Evolutionary conservation across 805 yeast genomes (phyloP).

Genomic region (Candida patagonica): DNA sequence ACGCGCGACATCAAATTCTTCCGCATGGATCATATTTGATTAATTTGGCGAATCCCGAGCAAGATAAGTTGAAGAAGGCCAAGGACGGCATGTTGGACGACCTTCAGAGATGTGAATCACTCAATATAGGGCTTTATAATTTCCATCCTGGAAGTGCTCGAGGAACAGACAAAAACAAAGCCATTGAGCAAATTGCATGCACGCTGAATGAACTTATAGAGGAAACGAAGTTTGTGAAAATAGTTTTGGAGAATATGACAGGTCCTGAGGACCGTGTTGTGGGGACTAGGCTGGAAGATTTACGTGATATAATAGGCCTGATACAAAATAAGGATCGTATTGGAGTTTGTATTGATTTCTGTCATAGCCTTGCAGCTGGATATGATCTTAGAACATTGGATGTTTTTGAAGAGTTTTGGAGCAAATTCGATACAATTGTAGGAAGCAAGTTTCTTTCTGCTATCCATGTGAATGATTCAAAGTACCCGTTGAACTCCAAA

Average conservation of each 20-base stretch:
- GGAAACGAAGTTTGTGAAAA: conserved; percentile 69
- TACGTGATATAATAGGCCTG: conserved; percentile 61
- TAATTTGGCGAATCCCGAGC: conserved; percentile 85
- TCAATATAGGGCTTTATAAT: conserved; percentile 79
- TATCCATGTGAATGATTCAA: conserved; percentile 88
- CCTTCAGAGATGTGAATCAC: conserved; percentile 71
- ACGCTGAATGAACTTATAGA: conserved; percentile 71
- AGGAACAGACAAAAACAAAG: conserved; percentile 56
- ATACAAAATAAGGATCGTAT: conserved; percentile 75
- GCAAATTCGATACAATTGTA: conserved; percentile 57
- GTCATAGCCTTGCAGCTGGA: conserved; percentile 96
- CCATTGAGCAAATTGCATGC: conserved; percentile 60
- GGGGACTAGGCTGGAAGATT: conserved; percentile 72
- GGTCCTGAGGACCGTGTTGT: conserved; percentile 84
- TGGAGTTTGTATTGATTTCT: conserved; percentile 96
- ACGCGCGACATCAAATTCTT: conserved; percentile 59
- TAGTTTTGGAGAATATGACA: conserved; percentile 95
- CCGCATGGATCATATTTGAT: conserved; percentile 96
- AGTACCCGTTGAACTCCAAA: conserved; percentile 84
- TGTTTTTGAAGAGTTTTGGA: conserved; percentile 60
- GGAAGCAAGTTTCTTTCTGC: conserved; percentile 72
- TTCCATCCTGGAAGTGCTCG: conserved; percentile 83
- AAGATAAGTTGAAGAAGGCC: conserved; percentile 67
- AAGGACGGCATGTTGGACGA: conserved; percentile 78
- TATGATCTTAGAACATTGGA: conserved; percentile 66